Percentiles rank a stretch among this genome's conserved stretches.
Conservation (phyloP, 2,329 filamentous ascomycete genomes). For the Neonectria hederae region DNA sequence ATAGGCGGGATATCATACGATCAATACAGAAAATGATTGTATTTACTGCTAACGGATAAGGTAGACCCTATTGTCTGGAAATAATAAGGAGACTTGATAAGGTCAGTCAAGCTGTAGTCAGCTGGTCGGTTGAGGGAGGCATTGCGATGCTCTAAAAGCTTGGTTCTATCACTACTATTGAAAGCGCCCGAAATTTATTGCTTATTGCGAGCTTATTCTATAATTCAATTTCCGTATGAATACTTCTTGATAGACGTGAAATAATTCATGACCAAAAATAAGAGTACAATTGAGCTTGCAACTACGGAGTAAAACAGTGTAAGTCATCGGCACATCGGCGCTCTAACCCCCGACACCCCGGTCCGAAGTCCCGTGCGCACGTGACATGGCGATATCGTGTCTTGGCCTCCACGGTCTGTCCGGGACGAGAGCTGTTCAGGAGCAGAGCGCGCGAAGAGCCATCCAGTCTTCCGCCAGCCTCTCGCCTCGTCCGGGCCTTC, state of each 20-base stretch:
- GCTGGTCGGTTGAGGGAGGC: no score
- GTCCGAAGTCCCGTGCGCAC: constrained; percentile 20
- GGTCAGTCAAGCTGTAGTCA: no score
- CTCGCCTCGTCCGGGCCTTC: constrained; percentile 14
- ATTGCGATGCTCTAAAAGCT: no score
- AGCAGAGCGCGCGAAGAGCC: constrained; percentile 18
- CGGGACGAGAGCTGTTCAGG: constrained; percentile 4
- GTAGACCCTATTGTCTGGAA: no score
- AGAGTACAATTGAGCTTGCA: not conserved
- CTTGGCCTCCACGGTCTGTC: constrained; percentile 25
- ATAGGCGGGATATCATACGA: no score
- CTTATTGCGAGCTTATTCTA: no score
- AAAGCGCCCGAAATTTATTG: no score
- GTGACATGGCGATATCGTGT: constrained; percentile 44
- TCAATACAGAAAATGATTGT: no score
- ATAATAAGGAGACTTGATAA: no score
- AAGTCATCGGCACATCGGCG: constrained; percentile 33
- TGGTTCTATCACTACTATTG: no score
- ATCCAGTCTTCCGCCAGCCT: constrained; percentile 7
- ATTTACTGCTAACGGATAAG: no score
- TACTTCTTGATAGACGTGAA: not conserved
- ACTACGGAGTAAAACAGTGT: not conserved
- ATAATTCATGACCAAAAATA: not conserved
- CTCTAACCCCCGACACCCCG: constrained; percentile 23
- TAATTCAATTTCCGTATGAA: no score